These are phyloP conservation scores for Sherardia arvensis DNA, from an alignment of 257 asterid species.

Conservation along the genomic window DNA sequence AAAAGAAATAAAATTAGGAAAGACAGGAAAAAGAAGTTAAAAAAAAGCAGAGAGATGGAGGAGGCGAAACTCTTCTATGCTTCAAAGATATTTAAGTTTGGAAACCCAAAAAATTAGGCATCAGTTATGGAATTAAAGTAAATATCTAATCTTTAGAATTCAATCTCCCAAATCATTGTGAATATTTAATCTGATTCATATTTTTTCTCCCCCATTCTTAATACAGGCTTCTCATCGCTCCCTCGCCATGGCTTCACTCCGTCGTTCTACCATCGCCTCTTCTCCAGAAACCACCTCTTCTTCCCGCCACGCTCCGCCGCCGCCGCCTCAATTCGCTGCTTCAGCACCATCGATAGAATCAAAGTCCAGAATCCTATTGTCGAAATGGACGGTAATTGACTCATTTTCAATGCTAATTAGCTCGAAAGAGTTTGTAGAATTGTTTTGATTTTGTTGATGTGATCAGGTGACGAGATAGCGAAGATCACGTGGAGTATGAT, in stretches of 20 bases:
- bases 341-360: constrained; percentile 40
- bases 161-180: too few species aligned
- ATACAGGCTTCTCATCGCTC: constrained; percentile 8
- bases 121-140: too few species aligned
- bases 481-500: constrained; percentile 79
- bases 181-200: too few species aligned
- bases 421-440: too few species aligned
- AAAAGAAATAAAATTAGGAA: too few species aligned
- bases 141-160: too few species aligned
- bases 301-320: constrained; percentile 24
- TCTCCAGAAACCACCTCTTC: constrained; percentile 17
- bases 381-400: constrained; percentile 77
- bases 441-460: not conserved
- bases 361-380: constrained; percentile 78
- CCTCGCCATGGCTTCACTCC: constrained; percentile 10
- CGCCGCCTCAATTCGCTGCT: constrained; percentile 54
- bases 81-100: too few species aligned
- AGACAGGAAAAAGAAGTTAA: too few species aligned
- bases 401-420: not conserved
- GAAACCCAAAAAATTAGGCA: too few species aligned
- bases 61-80: too few species aligned
- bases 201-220: too few species aligned
- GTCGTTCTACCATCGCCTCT: constrained; percentile 11
- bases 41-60: too few species aligned
- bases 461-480: constrained; percentile 86